Conservation (phyloP, 208 protist genomes). For the Leishmania braziliensis region DNA sequence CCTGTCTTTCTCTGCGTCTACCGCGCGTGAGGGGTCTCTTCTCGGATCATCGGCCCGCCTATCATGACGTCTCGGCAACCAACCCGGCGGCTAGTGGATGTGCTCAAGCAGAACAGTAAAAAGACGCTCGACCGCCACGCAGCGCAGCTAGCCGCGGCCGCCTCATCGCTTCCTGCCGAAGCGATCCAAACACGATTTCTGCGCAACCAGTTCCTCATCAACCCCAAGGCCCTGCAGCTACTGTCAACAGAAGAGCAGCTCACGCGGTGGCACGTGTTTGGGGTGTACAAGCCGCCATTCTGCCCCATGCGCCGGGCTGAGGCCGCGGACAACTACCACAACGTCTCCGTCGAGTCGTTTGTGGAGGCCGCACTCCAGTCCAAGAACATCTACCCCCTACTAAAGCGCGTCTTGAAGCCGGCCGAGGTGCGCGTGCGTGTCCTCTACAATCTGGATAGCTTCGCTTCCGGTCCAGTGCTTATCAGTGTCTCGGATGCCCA, state of each 20-base stretch:
- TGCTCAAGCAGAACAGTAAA: conserved; percentile 71
- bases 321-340: conserved; percentile 74
- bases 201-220: conserved; percentile 82
- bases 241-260: conserved; percentile 41
- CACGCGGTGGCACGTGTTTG: conserved; percentile 57
- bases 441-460: conserved; percentile 67
- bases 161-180: conserved; percentile 49
- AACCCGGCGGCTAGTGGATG: conserved; percentile 63
- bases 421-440: conserved; percentile 65
- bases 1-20: neutral
- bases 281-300: conserved; percentile 89
- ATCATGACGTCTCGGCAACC: conserved; percentile 67
- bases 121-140: conserved; percentile 64
- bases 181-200: conserved; percentile 75
- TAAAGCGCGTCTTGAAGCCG: conserved; percentile 33
- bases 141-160: conserved; percentile 47
- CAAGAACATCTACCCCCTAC: conserved; percentile 41
- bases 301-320: conserved; percentile 83
- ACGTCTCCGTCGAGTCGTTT: conserved; percentile 84
- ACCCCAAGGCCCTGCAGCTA: conserved; percentile 69
- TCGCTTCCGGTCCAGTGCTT: conserved; percentile 79
- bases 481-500: conserved; percentile 58
- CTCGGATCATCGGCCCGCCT: too few species aligned
- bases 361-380: conserved; percentile 66
- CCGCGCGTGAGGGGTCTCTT: neutral